A percentile compares a stretch with the other conserved stretches of the same genome.
Evolutionary conservation across 2,329 filamentous ascomycete species (phyloP).

Genomic region (Daldinia eschscholtzii): DNA sequence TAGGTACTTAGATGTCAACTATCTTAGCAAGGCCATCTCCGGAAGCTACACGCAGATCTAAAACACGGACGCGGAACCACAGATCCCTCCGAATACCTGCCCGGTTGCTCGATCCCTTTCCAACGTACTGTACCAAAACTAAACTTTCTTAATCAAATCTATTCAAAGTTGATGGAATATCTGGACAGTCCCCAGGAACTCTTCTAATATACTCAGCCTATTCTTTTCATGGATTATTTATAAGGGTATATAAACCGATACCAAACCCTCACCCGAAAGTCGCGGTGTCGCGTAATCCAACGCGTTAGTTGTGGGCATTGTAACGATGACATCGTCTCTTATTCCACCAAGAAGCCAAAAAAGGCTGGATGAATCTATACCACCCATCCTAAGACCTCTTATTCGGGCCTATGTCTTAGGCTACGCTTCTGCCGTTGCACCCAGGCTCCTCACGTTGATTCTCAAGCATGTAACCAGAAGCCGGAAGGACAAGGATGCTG

Average conservation of each 20-base stretch:
- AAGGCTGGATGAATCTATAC: constrained; percentile 56
- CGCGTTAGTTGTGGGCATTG: constrained; percentile 33
- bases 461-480: constrained; percentile 62
- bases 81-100: constrained; percentile 29
- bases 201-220: constrained; percentile 4
- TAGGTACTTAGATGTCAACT: constrained; percentile 17
- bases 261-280: constrained; percentile 14
- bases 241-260: constrained; percentile 12
- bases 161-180: constrained; percentile 7
- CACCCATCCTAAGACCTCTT: constrained; percentile 66
- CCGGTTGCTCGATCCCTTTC: constrained; percentile 26
- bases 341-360: constrained; percentile 41
- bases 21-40: constrained; percentile 19
- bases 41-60: constrained; percentile 31
- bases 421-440: constrained; percentile 70
- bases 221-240: constrained; percentile 15
- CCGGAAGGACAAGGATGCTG: constrained; percentile 51
- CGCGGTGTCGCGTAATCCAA: constrained; percentile 30
- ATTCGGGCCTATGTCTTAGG: constrained; percentile 71
- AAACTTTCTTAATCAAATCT: constrained; percentile 16
- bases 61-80: constrained; percentile 34
- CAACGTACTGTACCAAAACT: constrained; percentile 23
- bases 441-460: constrained; percentile 67
- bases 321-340: constrained; percentile 48
- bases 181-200: constrained; percentile 8